These are phyloP conservation scores for Cryptosporidium xiaoi DNA, from an alignment of 169 alveolate species.

Conservation along the genomic window DNA sequence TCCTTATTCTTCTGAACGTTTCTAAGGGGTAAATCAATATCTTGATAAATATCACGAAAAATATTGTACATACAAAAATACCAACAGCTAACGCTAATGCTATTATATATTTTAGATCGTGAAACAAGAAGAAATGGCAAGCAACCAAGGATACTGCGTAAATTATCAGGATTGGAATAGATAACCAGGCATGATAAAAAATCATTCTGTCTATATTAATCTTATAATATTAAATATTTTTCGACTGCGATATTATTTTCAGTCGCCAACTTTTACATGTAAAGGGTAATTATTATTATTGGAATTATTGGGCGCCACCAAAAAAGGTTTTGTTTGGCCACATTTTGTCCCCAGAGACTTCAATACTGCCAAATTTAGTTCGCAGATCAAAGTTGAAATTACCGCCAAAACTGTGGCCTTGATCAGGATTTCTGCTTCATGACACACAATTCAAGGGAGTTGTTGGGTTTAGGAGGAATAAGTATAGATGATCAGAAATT, in stretches of 20 bases:
- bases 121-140: constrained; percentile 37
- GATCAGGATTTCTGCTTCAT: no score
- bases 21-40: constrained; percentile 16
- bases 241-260: not conserved
- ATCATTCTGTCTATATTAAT: constrained; percentile 30
- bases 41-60: constrained; percentile 15
- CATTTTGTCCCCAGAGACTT: constrained; percentile 42
- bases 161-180: constrained; percentile 6
- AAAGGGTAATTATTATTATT: not conserved
- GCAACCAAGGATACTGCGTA: constrained; percentile 22
- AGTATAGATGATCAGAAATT: no score
- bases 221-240: not conserved
- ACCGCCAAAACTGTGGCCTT: no score
- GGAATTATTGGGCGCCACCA: constrained; percentile 23
- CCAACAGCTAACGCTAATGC: constrained; percentile 31
- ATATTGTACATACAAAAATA: constrained; percentile 1
- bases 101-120: not conserved
- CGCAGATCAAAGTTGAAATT: no score
- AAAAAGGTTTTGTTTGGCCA: constrained; percentile 12
- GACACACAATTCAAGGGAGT: no score
- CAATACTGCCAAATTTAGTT: constrained; percentile 57
- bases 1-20: constrained; percentile 27
- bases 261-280: not conserved
- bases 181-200: constrained; percentile 18
- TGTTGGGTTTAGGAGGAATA: no score